Conservation (phyloP, 306 rosid genomes). For the Astragalus membranaceus region DNA sequence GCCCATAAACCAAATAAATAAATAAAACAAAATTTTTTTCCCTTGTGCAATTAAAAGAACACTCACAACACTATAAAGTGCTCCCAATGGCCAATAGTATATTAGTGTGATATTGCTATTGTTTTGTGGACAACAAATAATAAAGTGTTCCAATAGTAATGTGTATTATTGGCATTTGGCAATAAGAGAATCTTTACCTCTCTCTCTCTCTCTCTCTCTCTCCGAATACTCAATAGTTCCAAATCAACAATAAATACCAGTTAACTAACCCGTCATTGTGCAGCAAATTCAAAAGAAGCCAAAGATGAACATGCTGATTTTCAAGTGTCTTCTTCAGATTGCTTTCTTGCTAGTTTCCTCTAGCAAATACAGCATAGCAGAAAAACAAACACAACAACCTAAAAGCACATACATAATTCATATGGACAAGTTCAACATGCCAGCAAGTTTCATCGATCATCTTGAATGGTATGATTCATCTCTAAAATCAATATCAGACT, state of each 20-base stretch:
- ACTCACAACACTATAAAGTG: too few relatives aligned
- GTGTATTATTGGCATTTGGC: not conserved
- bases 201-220: not conserved
- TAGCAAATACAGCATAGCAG: slow-evolving; percentile 29
- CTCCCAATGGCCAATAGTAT: too few relatives aligned
- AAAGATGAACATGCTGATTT: slow-evolving; percentile 34
- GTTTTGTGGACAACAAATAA: not conserved
- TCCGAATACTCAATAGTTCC: not conserved
- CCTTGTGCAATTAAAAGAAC: not conserved
- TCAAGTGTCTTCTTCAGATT: slow-evolving; percentile 33
- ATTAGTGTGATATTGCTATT: not conserved
- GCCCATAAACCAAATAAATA: not conserved
- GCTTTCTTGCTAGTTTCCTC: slow-evolving; percentile 33
- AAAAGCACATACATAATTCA: slow-evolving; percentile 70
- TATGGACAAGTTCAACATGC: slow-evolving; percentile 80
- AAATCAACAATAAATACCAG: slow-evolving; percentile 25
- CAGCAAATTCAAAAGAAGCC: slow-evolving; percentile 15
- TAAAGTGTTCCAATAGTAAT: not conserved
- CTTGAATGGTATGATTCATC: slow-evolving; percentile 70
- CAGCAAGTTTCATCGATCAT: slow-evolving; percentile 50
- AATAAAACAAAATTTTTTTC: not conserved
- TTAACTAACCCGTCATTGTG: slow-evolving; percentile 11
- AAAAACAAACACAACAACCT: slow-evolving; percentile 25
- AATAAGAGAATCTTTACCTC: not conserved
- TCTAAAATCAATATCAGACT: slow-evolving; percentile 54